These are phyloP conservation scores for Firmiana major DNA, from an alignment of 345 rosid species.

Conservation along the genomic window DNA sequence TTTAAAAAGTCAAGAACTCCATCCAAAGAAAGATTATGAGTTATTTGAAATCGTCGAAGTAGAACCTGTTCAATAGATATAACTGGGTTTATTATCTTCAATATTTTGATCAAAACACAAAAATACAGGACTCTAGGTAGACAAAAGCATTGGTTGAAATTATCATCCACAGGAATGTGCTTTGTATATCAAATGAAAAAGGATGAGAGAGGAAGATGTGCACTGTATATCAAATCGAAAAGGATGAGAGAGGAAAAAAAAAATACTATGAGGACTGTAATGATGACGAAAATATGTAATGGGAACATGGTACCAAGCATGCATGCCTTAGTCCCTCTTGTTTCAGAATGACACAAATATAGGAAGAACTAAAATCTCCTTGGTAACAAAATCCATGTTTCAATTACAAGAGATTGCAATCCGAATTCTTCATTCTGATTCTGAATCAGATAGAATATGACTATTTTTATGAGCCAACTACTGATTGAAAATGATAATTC, in stretches of 20 bases:
- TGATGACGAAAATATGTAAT: neutral
- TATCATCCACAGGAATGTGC: neutral
- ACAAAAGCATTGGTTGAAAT: neutral
- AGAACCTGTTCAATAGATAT: constrained; percentile 50
- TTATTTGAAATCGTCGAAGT: constrained; percentile 77
- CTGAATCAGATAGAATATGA: neutral
- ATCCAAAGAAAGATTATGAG: constrained; percentile 80
- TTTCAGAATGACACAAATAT: neutral
- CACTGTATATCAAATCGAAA: neutral
- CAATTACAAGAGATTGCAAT: neutral
- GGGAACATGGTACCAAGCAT: neutral
- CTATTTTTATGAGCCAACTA: neutral
- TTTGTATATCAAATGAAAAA: neutral
- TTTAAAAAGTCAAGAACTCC: constrained; percentile 91
- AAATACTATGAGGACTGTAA: neutral
- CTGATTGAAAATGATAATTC: neutral
- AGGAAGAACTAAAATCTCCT: neutral
- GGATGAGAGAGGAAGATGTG: neutral
- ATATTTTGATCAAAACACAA: neutral
- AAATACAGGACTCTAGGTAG: neutral
- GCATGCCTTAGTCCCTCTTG: neutral
- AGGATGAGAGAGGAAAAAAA: neutral
- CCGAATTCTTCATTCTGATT: neutral
- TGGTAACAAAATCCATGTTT: neutral
- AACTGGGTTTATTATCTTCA: neutral